Base-by-base conservation (phyloP, 148 eudicot species). In the Agrostemma githago region DNA sequence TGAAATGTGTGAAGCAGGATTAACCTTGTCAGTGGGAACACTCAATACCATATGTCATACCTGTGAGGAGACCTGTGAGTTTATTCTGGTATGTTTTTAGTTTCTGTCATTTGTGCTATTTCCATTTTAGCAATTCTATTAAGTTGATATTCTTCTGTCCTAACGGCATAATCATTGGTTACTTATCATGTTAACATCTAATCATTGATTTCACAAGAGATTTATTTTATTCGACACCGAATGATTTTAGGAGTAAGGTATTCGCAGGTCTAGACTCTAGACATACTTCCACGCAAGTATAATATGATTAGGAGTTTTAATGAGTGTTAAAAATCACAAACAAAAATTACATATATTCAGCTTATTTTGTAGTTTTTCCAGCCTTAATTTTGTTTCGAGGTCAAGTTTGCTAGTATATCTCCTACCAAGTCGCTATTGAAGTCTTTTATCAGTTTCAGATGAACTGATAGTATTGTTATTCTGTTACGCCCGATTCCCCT, bases 21-120 rank as follows among this genome's bases (percentile, higher is more conserved):
- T 86, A 74, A 62, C 84, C 40, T 54, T 84, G 64, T 80, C 91
- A 34, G 46, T 84, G 4, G 87, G 78, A 71, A 79, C 85, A 62
- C 70, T 90, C 81, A 85, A 87, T 80, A 81, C 67, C 66, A 77
- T 96, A 72, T 84, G 91, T 73, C 83, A 79, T 68, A 85, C 94
- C 56, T 96, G 97, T 72, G 86, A 87, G 38, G 82, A 83, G 67
- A 84, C 81, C 79, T 86, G 86, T 78, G 96, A 96, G 68, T 92
- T 73, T 76, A 84, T 84, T 81, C 74, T 90, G 97, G 98, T 92
- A 88, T 46, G 85, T 71, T 71, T 59, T 40, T 20, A 12, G 66
- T 11, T 76, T 48, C 17, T 44, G 40, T 62, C 74, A 12, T 17
- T 38, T 37, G 26, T 48, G 62, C 44, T 34, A 8, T 34, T 56